These are phyloP conservation scores for Microbotryum silenes-acaulis DNA, from an alignment of 1,284 basidiomycete species.

Conservation along the genomic window DNA sequence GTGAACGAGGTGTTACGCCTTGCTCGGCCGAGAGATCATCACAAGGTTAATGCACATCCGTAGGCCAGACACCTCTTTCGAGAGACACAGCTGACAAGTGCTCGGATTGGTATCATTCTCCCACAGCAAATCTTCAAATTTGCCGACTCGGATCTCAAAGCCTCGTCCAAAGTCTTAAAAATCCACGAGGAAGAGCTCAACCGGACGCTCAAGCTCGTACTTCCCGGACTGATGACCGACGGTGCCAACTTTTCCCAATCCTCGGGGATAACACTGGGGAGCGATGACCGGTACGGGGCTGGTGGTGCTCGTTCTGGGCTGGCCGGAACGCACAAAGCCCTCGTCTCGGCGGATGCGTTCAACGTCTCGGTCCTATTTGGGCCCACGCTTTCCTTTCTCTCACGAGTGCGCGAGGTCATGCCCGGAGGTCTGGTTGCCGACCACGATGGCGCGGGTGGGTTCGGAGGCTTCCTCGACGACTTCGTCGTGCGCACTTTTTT, in stretches of 20 bases:
- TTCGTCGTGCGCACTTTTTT: constrained; percentile 90
- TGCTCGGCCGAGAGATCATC: constrained; percentile 67
- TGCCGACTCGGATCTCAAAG: constrained; percentile 71
- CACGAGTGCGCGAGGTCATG: constrained; percentile 58
- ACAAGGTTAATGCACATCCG: constrained; percentile 52
- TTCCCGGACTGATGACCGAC: constrained; percentile 65
- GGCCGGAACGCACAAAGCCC: constrained; percentile 70
- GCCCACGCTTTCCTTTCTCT: constrained; percentile 79
- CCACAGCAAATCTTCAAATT: constrained; percentile 77
- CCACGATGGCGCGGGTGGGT: constrained; percentile 50
- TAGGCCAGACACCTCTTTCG: neutral
- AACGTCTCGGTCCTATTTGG: constrained; percentile 90
- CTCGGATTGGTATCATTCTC: neutral
- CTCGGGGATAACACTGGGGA: constrained; percentile 8
- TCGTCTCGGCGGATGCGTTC: constrained; percentile 88
- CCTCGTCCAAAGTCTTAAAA: constrained; percentile 59
- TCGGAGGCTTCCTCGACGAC: constrained; percentile 75
- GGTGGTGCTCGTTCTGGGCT: constrained; percentile 38
- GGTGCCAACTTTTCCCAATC: constrained; percentile 12
- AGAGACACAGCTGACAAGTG: neutral
- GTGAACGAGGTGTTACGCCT: constrained; percentile 92
- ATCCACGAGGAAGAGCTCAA: constrained; percentile 78
- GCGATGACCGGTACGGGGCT: neutral
- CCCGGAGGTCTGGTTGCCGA: constrained; percentile 60
- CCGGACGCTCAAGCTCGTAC: constrained; percentile 74